Base-by-base conservation (phyloP, 257 asterid species). In the Solanum dulcamara region DNA sequence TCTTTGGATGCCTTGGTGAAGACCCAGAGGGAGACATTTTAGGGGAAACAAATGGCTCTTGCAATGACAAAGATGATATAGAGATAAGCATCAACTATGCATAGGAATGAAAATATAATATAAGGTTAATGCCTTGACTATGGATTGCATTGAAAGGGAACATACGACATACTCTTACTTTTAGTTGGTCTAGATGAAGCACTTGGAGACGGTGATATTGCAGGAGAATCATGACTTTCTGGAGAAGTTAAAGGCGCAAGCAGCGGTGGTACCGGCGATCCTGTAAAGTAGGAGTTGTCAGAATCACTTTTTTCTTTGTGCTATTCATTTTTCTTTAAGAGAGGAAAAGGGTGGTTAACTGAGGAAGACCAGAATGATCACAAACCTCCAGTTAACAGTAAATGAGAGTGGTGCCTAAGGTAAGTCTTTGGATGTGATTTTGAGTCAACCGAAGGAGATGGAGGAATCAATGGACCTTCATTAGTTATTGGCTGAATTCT, bases 41-140 rank as follows among this genome's bases (percentile, higher is more conserved):
- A 60, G 94, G 95, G 89, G 91, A 87, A 86, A 86, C 37, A 87
- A 84, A 28, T n/a, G 94, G 94, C 89, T 84, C 98, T 95, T 87
- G 89, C 85, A 90, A 83, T 84, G 79, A 75, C 50, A 90, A 88
- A 89, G 51, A 87, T 83, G 14, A 87, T 84, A 20, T 38, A 83
- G 75, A 86, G 86, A 85, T 86, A 68, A 90, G 91, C 26, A 86
- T 84, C 71, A 86, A 53, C 66, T 28, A 62, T 83, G 59, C 87
- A 83, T 40, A 77, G 67, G 87, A 50, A 50, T 44, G 74, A 87
- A 86, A 51, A 81, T 82, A 10, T 60, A 84, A 85, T 75, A 50
- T 66, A 81, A 80, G 42, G 75, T 40, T n/a, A 83, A 15, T 68
- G 44, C 84, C 48, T 62, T 79, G 82, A 37, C 28, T 81, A 60